Base-by-base conservation (phyloP, 2,329 filamentous ascomycete species). In the Byssothecium circinans region DNA sequence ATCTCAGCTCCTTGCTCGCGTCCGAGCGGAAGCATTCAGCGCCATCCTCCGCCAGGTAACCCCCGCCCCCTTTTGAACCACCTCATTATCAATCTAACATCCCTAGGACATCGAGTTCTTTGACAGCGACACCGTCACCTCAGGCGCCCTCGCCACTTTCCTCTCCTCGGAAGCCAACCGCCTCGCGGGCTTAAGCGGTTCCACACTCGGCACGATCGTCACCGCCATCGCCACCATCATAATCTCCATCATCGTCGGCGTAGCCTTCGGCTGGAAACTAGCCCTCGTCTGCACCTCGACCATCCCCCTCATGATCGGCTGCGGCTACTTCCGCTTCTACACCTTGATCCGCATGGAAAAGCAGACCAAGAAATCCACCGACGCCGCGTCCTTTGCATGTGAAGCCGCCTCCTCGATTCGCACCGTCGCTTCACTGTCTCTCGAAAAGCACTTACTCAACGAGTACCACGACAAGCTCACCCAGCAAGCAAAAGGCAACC, bases 391-490 rank as follows among this genome's bases (percentile, higher is more conserved):
- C 41, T 97, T 88, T 67, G 94, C 94, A 8, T 96, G 91, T 45
- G 94, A 99, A 70, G 91, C 92, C 35, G 95, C 94, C 19, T 91
- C 89, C 1, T 89, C 91, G 4, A 96, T 97, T 59, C 88, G 92
- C 44, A 97, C 94, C 3, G 92, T 97, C n/a, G 92, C 91, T 3
- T 88, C 90, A 2, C 79, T 97, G 30, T 96, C 91, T 0, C 84
- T 92, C 7, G 94, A 99, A 73, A 72, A 81, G 0, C 89, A 96
- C 64, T 89, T 97, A 1, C 81, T 89, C 58, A 62, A 71, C 3
- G 79, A 86, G 43, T 99, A 97, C 71, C 84, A 84, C 47, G 64
- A 74, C 0, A 85, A 88, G 33, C 81, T 97, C 11, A 82, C 80
- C 0, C 65, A 64, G 1, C 92, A 97, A 69, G 85, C 85, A 43